Conservation (phyloP, 495 filamentous ascomycete species). For the Durotheca rogersii region DNA sequence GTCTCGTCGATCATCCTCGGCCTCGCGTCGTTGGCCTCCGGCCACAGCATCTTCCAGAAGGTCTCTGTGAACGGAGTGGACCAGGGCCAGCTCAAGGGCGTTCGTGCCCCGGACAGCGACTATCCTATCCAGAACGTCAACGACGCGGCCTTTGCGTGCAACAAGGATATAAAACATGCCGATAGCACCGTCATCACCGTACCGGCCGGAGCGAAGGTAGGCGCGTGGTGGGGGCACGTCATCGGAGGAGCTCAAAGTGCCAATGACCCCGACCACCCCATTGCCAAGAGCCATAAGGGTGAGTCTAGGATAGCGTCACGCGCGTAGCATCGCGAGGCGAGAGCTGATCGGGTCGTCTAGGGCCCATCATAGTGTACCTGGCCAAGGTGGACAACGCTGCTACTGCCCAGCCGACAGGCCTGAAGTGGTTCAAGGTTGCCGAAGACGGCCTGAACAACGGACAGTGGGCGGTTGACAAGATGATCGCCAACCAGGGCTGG, state of each 20-base stretch:
- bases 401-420: constrained; percentile 39
- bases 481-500: constrained; percentile 46
- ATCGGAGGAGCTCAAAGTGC: constrained; percentile 46
- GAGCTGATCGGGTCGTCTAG: constrained; percentile 15
- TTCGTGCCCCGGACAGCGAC: constrained; percentile 51
- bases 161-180: constrained; percentile 36
- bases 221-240: constrained; percentile 54
- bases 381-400: constrained; percentile 51
- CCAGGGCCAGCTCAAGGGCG: constrained; percentile 53
- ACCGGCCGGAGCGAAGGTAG: constrained; percentile 47
- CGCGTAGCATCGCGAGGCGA: too few relatives aligned
- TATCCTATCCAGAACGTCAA: constrained; percentile 44
- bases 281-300: constrained; percentile 50
- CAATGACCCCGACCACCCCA: constrained; percentile 53
- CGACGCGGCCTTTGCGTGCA: constrained; percentile 42
- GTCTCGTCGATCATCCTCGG: constrained; percentile 25
- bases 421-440: constrained; percentile 50
- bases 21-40: constrained; percentile 19
- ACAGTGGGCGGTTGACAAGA: constrained; percentile 47
- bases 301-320: neutral
- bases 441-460: constrained; percentile 45
- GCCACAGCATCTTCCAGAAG: constrained; percentile 43
- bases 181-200: constrained; percentile 48
- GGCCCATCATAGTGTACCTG: constrained; percentile 51
- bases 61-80: constrained; percentile 55